Evolutionary conservation across 306 rosid species (phyloP), one percentile per base, ranked within the genome.

Genomic region (Canavalia ensiformis): DNA sequence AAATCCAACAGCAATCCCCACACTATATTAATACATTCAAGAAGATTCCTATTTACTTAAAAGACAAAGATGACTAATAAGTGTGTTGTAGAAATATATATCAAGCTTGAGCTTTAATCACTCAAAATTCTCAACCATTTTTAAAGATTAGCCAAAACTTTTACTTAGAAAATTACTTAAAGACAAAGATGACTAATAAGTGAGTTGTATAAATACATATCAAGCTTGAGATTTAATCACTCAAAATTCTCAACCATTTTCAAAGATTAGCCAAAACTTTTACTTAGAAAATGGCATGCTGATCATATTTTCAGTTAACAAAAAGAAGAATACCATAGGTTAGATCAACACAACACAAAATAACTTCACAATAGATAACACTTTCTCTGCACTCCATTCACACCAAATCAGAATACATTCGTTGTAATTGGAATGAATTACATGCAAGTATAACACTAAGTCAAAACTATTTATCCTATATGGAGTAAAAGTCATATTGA

Each of bases 301-400:
- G 30, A 50, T 70, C 42, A 49, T 12, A 70, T 33, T 49, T 33
- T 28, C 46, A 50, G 60, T 71, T 28, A 63, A 13, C 29, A 68
- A 45, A 8, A 70, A 8, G 62, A 71, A 18, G 60, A 50, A 1
- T 12, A 6, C 42, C 6, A n/a, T 31, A 3, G 59, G 76, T 33
- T 51, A n/a, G 33, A 51, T 52, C 47, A 72, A 4, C 33, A 35
- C 8, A 51, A 41, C n/a, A 49, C 63, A 5, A 44, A 72, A 51
- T 12, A 72, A 2, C 34, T 2, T 7, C 11, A 31, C 31, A 70
- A 33, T 35, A 54, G 8, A 54, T 44, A 46, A 72, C 28, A 54
- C 18, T 37, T 72, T 8, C 65, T 29, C 34, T 25, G 52, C 50
- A 18, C 31, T 71, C 62, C 60, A 70, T 70, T 49, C 75, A 49